Evolutionary conservation across 192 early-diverging fungal species (phyloP), one percentile per base, ranked within the genome.

Genomic region (Coemansia sp.): DNA sequence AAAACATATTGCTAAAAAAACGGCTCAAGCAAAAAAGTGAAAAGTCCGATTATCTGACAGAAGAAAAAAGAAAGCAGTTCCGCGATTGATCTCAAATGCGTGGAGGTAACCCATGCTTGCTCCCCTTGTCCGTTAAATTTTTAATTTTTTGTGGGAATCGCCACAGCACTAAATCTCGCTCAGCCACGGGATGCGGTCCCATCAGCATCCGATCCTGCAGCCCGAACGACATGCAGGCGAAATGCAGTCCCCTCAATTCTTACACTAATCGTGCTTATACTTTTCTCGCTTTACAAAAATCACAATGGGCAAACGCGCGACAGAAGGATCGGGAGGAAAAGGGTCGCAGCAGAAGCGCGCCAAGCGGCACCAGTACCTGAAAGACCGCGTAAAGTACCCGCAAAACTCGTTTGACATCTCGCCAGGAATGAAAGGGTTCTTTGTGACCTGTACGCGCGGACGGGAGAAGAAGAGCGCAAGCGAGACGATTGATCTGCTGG

Each of bases 351-450:
- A 72, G 56, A 81, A 81, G 66, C 78, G 78, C 23, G 62, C 69
- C 52, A 72, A 72, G 66, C 73, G 73, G 51, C 72, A 62, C 57
- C 69, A 81, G 66, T 49, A 58, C n/a, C 55, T 67, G 62, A 61
- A 51, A 5, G 75, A 77, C 35, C 66, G 79, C 10, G 57, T 73
- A 62, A 76, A 60, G 62, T 76, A 77, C 61, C 67, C 67, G 23
- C 65, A 76, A 12, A 76, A 70, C 35, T 56, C 57, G n/a, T 82
- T 82, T 50, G 74, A 73, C 5, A 73, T 82, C 5, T 76, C 79
- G 15, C 79, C 79, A 0, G 71, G 71, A 12, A 82, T 82, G 79
- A 76, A 67, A 65, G 79, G 79, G 6, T 77, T 82, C 35, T 82
- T 82, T 60, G 75, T 62, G 38, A 73, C 79, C 7, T 77, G 75